phyloP scores from a whole-genome alignment of 768 basidiomycete genomes.

The Mycena latifolia region DNA sequence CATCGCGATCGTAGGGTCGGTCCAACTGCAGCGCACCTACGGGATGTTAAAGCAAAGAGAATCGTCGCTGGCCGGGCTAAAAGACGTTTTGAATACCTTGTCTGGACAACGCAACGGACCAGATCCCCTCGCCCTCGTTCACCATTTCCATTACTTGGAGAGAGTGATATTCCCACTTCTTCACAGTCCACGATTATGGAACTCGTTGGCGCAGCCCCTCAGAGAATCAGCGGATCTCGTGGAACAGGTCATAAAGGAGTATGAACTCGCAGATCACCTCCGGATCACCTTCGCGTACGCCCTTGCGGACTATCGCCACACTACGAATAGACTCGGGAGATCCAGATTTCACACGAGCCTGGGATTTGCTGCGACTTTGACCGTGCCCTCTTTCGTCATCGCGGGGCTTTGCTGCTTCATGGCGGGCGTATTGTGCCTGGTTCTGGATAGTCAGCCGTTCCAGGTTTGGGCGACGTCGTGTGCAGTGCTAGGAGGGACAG shows the following conservation, averaged over 20 bases:
- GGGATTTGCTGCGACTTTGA: conserved; percentile 21
- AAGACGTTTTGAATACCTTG: neutral
- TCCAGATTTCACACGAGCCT: neutral
- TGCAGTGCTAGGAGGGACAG: conserved; percentile 9
- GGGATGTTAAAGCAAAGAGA: conserved; percentile 13
- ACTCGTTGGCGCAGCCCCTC: neutral
- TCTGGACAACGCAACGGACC: neutral
- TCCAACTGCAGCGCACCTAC: conserved; percentile 20
- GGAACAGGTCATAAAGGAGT: neutral
- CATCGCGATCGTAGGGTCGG: conserved; percentile 8
- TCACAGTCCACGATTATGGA: conserved; percentile 17
- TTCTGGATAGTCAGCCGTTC: conserved; percentile 17
- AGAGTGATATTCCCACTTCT: conserved; percentile 11
- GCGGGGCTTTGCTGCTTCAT: conserved; percentile 18
- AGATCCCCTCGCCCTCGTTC: neutral
- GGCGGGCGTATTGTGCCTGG: conserved; percentile 14
- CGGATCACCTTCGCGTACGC: conserved; percentile 11
- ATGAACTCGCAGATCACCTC: neutral
- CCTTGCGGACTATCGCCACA: conserved; percentile 15
- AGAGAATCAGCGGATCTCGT: conserved; percentile 4
- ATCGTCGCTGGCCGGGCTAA: neutral
- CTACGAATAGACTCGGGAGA: conserved; percentile 1
- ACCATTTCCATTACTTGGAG: conserved; percentile 14
- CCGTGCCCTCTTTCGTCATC: conserved; percentile 10
- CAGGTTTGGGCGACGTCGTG: conserved; percentile 27